Base-by-base conservation (phyloP, 1,284 basidiomycete genomes). In the Trametes versicolor region DNA sequence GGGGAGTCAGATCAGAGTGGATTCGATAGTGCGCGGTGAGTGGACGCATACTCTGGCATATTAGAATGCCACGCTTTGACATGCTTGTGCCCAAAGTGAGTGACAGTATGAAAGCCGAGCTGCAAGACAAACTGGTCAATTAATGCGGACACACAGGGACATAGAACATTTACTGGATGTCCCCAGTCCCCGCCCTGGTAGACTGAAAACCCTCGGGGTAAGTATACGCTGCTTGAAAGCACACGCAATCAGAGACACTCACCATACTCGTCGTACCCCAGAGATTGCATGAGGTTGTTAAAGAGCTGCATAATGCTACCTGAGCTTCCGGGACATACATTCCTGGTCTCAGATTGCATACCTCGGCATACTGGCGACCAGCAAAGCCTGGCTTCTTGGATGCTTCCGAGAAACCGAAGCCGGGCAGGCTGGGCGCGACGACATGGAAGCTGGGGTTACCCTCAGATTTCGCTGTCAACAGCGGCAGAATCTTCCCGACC, bases 381-480 rank as follows among this genome's bases (percentile, higher is more conserved):
- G 58, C 53, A 60, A 83, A 83, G 1, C 81, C 82, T 39, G 74
- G 75, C 58, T 78, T 78, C n/a, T 65, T 75, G 7, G 76, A 72
- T 7, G 72, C 83, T 43, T 85, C 81, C 0, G 86, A 87, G 71
- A 86, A 87, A 0, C 86, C 85, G 71, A 74, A 89, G 0, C 84
- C 83, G 6, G 87, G 87, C 21, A 88, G 68, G 70, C 85, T 83
- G 4, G 82, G 67, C 0, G 83, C 82, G 0, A 88, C 84, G 23
- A 88, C 84, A 67, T 89, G 86, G 70, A 90, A 89, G 60, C 80
- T 84, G 1, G 87, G 86, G 49, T 83, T 76, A 4, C 83, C 79
- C 5, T 77, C 53, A 0, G 79, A 79, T 0, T 77, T 73, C 2
- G 76, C 71, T 0, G 78, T 78, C 60, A 89, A 75, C 0, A 87